These are phyloP conservation scores for Blastobotrys arbuscula DNA, from an alignment of 1,139 yeast species.

Conservation along the genomic window DNA sequence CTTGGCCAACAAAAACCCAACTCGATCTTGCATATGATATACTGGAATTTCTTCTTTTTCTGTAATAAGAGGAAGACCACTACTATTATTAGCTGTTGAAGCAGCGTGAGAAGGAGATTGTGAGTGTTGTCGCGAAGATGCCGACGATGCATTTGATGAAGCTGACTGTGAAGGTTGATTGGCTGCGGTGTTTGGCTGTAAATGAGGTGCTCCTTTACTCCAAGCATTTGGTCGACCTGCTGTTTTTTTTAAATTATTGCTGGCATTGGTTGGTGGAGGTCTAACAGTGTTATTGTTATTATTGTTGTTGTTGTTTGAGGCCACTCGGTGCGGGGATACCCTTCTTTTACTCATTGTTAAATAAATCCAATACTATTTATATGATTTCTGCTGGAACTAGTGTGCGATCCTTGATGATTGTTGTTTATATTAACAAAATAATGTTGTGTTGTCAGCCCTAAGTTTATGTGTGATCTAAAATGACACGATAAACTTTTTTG, in stretches of 20 bases:
- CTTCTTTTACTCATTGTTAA: slow-evolving; percentile 1
- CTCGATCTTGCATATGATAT: slow-evolving; percentile 44
- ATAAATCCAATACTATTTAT: too few species aligned
- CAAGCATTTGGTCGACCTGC: slow-evolving; percentile 8
- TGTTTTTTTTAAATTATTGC: background rate
- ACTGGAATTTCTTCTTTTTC: slow-evolving; percentile 7
- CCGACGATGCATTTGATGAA: background rate
- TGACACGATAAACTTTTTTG: too few species aligned
- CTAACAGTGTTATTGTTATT: background rate
- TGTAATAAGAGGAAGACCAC: background rate
- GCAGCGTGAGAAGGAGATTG: background rate
- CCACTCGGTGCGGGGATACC: background rate
- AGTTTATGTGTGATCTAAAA: too few species aligned
- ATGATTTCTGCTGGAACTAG: too few species aligned
- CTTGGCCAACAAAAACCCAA: slow-evolving; percentile 46
- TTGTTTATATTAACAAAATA: too few species aligned
- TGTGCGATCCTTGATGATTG: too few species aligned
- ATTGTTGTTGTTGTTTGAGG: background rate
- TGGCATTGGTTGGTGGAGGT: background rate
- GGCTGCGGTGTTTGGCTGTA: background rate
- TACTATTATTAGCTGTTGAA: background rate
- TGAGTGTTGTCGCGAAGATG: background rate
- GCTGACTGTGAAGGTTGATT: background rate
- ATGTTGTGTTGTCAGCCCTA: too few species aligned
- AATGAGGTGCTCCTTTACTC: slow-evolving; percentile 13